A percentile compares a stretch with the other conserved stretches of the same genome.
Conservation (phyloP, 352 stramenopile species). For the Phytophthora ramorum region DNA sequence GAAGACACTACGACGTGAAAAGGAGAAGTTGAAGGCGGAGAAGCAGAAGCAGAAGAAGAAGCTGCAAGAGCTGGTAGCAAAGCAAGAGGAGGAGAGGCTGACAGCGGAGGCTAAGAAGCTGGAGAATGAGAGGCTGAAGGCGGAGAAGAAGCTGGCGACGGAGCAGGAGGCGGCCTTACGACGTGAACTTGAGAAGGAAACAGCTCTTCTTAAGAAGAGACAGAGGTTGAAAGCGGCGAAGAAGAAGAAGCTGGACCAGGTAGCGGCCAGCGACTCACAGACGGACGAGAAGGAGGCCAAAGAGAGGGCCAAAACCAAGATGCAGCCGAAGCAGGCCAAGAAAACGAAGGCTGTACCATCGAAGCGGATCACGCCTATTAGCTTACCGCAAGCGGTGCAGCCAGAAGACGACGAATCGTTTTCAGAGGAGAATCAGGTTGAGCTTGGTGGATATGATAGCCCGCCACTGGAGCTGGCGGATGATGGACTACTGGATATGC, state of each 20-base stretch:
- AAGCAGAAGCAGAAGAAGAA: slow-evolving; percentile 7
- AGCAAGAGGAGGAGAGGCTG: background rate
- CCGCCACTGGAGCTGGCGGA: slow-evolving; percentile 35
- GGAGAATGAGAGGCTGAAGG: background rate
- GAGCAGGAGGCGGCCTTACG: background rate
- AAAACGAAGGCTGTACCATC: slow-evolving; percentile 13
- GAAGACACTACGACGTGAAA: slow-evolving; percentile 13
- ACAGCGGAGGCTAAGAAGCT: slow-evolving; percentile 1
- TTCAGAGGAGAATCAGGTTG: slow-evolving; percentile 26
- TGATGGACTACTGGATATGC: slow-evolving; percentile 62
- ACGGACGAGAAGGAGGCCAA: slow-evolving; percentile 25
- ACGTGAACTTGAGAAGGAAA: background rate
- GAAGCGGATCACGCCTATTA: slow-evolving; percentile 30
- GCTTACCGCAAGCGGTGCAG: slow-evolving; percentile 10
- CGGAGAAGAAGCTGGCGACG: background rate
- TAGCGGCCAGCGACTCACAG: slow-evolving; percentile 7
- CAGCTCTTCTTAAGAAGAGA: background rate
- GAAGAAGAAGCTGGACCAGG: slow-evolving; percentile 21
- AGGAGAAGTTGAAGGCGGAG: slow-evolving; percentile 5
- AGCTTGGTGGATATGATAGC: slow-evolving; percentile 28
- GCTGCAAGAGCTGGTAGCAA: no score
- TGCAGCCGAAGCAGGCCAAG: slow-evolving; percentile 8
- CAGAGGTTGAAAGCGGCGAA: slow-evolving; percentile 6
- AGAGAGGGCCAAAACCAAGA: slow-evolving; percentile 16
- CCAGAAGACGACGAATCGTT: slow-evolving; percentile 17